Evolutionary conservation across 2,329 filamentous ascomycete genomes (phyloP).

Genomic region (Boeremia lycopersici): DNA sequence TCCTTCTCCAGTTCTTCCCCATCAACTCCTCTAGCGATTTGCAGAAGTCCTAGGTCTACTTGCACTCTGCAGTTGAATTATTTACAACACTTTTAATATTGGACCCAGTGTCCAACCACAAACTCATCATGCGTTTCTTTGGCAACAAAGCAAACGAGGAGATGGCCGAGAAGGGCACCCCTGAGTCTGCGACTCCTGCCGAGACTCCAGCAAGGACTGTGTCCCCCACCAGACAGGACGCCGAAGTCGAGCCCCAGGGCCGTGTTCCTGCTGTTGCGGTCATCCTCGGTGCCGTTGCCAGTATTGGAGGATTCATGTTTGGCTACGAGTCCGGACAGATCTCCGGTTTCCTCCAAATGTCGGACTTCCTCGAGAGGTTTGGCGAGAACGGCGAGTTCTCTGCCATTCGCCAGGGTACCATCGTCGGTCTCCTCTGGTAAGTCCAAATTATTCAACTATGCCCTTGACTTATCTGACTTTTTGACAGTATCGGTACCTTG

Average conservation of each 20-base stretch:
- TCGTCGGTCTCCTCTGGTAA: slow-evolving; percentile 45
- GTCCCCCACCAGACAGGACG: slow-evolving; percentile 18
- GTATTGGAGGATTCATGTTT: slow-evolving; percentile 47
- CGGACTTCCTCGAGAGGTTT: slow-evolving; percentile 42
- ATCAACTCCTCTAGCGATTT: slow-evolving; percentile 21
- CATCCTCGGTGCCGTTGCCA: slow-evolving; percentile 40
- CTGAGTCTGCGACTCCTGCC: slow-evolving; percentile 29
- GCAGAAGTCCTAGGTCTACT: slow-evolving; percentile 6
- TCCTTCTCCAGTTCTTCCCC: slow-evolving; percentile 18
- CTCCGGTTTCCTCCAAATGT: slow-evolving; percentile 43
- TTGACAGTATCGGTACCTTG: slow-evolving; percentile 67
- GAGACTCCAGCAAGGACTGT: slow-evolving; percentile 33
- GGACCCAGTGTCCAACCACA: slow-evolving; percentile 5
- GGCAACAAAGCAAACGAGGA: slow-evolving; percentile 21
- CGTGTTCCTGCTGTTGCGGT: slow-evolving; percentile 36
- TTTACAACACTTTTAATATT: slow-evolving; percentile 5
- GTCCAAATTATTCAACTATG: slow-evolving; percentile 1
- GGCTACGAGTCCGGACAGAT: slow-evolving; percentile 40
- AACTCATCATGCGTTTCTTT: slow-evolving; percentile 32
- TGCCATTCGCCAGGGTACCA: slow-evolving; percentile 42
- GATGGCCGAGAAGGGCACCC: slow-evolving; percentile 34
- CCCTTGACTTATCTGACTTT: slow-evolving; percentile 11
- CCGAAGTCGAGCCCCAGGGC: slow-evolving; percentile 25
- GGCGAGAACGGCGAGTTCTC: slow-evolving; percentile 42
- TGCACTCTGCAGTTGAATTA: slow-evolving; percentile 6